phyloP scores from a whole-genome alignment of 768 basidiomycete species.

The Trametes sanguinea region DNA sequence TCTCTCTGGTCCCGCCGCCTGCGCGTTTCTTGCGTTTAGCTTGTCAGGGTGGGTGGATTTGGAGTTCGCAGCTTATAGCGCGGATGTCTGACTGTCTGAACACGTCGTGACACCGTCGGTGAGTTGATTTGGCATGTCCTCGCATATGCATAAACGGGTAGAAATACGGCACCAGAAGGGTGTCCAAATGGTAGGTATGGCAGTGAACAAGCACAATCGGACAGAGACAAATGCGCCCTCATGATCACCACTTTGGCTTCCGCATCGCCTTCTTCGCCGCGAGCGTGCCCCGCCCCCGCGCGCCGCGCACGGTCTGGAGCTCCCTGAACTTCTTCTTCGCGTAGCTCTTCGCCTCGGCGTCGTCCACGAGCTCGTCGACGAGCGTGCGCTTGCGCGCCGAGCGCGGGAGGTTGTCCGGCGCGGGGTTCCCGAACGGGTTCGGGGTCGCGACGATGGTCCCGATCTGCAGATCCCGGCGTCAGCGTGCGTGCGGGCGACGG shows the following conservation, averaged over 20 bases:
- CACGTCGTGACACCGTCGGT: too few relatives aligned
- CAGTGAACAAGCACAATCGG: too few relatives aligned
- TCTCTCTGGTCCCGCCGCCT: background rate
- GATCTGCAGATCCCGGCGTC: conserved; percentile 48
- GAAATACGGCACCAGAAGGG: too few relatives aligned
- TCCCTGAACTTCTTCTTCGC: conserved; percentile 92
- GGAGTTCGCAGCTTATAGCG: too few relatives aligned
- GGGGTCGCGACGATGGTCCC: conserved; percentile 73
- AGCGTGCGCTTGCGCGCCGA: conserved; percentile 76
- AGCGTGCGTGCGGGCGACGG: background rate
- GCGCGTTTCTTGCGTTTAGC: background rate
- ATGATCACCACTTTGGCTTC: conserved; percentile 64
- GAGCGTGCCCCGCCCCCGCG: conserved; percentile 71
- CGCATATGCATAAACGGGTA: too few relatives aligned
- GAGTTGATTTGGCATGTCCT: too few relatives aligned
- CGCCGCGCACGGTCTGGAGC: conserved; percentile 65
- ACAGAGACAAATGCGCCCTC: too few relatives aligned
- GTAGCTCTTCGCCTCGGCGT: conserved; percentile 82
- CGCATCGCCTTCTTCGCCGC: conserved; percentile 61
- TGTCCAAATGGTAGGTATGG: too few relatives aligned
- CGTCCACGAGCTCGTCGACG: conserved; percentile 87
- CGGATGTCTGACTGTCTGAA: too few relatives aligned
- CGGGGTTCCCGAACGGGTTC: conserved; percentile 72
- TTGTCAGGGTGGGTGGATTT: too few relatives aligned
- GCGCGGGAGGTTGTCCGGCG: conserved; percentile 69